Conservation (phyloP, 108 stramenopile genomes). For the Cyclotella cryptica region DNA sequence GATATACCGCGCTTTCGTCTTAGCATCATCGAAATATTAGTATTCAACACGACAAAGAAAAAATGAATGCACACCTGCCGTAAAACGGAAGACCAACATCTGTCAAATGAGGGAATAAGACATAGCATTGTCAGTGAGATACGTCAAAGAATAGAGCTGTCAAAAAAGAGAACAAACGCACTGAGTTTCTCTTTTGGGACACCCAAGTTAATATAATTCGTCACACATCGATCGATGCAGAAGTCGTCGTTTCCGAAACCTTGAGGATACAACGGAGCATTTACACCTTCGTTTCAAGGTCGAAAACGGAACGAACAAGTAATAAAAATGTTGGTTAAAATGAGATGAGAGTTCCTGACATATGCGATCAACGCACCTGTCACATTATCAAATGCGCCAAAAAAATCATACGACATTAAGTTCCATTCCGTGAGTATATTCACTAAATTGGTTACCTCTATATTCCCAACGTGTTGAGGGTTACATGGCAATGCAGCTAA, state of each 20-base stretch:
- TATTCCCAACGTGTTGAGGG: slow-evolving; percentile 34
- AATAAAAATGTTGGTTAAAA: too few relatives aligned
- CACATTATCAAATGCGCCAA: slow-evolving; percentile 44
- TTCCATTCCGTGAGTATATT: slow-evolving; percentile 41
- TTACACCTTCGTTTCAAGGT: slow-evolving; percentile 6
- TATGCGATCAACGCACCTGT: slow-evolving; percentile 8
- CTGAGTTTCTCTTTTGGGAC: slow-evolving; percentile 33
- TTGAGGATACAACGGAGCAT: slow-evolving; percentile 53
- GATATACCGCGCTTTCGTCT: too few relatives aligned
- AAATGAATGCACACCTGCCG: slow-evolving; percentile 13
- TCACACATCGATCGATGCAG: slow-evolving; percentile 32
- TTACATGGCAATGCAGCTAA: slow-evolving; percentile 46
- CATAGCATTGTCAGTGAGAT: not conserved
- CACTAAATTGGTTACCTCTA: slow-evolving; percentile 38
- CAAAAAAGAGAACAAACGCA: slow-evolving; percentile 23
- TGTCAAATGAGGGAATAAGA: not conserved
- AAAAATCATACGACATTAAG: slow-evolving; percentile 56
- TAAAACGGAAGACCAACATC: slow-evolving; percentile 54
- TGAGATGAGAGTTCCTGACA: too few relatives aligned
- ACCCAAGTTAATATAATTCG: slow-evolving; percentile 43
- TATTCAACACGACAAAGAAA: too few relatives aligned
- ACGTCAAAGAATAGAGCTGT: not conserved
- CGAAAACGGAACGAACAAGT: too few relatives aligned
- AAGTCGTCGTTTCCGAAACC: slow-evolving; percentile 42
- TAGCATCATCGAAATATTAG: too few relatives aligned